phyloP scores from a whole-genome alignment of 1,284 basidiomycete species.

The Ganoderma boninense region DNA sequence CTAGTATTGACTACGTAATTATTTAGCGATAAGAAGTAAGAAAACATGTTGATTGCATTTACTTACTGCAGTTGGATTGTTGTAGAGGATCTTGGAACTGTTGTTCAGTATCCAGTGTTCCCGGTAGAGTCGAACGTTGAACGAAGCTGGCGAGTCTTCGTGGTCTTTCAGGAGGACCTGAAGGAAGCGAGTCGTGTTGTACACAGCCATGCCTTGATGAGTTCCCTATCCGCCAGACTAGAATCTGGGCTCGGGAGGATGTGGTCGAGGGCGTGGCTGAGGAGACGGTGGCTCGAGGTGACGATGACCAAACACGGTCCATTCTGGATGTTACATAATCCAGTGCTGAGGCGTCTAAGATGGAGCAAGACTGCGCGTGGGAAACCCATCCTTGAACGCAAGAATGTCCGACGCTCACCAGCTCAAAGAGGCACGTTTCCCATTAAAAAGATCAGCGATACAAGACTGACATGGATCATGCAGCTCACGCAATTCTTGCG shows the following conservation, averaged over 20 bases:
- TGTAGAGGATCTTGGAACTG: constrained; percentile 80
- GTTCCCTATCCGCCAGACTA: neutral
- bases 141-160: constrained; percentile 67
- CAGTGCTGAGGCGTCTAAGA: constrained; percentile 24
- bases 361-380: constrained; percentile 33
- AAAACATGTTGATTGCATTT: neutral
- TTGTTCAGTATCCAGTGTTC: constrained; percentile 84
- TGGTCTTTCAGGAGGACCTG: constrained; percentile 66
- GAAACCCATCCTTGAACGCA: constrained; percentile 32
- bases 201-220: constrained; percentile 58
- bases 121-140: constrained; percentile 75
- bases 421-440: constrained; percentile 59
- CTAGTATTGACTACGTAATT: constrained; percentile 67
- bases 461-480: neutral
- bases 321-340: constrained; percentile 35
- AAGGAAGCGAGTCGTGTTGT: constrained; percentile 73
- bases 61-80: constrained; percentile 75
- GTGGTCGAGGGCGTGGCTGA: constrained; percentile 16
- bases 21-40: neutral
- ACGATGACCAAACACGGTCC: constrained; percentile 20
- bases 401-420: constrained; percentile 52
- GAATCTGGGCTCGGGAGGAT: neutral
- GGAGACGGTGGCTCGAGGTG: constrained; percentile 5
- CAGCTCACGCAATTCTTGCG: constrained; percentile 85
- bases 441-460: neutral